Conservation (phyloP, 129 eudicot species). For the Oenanthe sinensis region DNA sequence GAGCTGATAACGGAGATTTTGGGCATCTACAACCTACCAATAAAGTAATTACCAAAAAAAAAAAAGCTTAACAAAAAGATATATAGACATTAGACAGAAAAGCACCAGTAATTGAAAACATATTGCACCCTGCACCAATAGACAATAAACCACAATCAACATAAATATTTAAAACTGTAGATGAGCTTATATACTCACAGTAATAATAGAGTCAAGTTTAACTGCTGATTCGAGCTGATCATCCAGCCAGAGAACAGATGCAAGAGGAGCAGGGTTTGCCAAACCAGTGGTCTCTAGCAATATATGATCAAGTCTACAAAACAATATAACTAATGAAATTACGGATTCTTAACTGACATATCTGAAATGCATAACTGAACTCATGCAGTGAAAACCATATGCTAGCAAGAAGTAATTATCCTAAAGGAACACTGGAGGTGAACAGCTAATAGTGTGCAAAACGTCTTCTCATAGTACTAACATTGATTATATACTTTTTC, state of each 20-base stretch:
- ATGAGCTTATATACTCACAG: slow-evolving; percentile 39
- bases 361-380: not conserved
- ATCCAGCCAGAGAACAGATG: slow-evolving; percentile 95
- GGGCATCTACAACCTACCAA: slow-evolving; percentile 90
- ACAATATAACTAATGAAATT: slow-evolving; percentile 1
- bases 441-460: not conserved
- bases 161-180: not conserved
- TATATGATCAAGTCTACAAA: slow-evolving; percentile 83
- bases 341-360: not conserved
- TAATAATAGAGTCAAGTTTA: slow-evolving; percentile 80
- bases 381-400: not conserved
- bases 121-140: not conserved
- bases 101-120: not conserved
- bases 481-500: not conserved
- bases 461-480: not conserved
- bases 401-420: not conserved
- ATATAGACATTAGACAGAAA: not conserved
- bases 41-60: not conserved
- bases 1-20: slow-evolving; percentile 82
- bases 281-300: slow-evolving; percentile 93
- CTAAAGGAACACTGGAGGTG: not conserved
- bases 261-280: slow-evolving; percentile 99
- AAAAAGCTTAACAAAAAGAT: not conserved
- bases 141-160: not conserved
- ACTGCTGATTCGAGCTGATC: slow-evolving; percentile 86